Evolutionary conservation across 805 yeast species (phyloP).

Genomic region (Ascoidea tarda): DNA sequence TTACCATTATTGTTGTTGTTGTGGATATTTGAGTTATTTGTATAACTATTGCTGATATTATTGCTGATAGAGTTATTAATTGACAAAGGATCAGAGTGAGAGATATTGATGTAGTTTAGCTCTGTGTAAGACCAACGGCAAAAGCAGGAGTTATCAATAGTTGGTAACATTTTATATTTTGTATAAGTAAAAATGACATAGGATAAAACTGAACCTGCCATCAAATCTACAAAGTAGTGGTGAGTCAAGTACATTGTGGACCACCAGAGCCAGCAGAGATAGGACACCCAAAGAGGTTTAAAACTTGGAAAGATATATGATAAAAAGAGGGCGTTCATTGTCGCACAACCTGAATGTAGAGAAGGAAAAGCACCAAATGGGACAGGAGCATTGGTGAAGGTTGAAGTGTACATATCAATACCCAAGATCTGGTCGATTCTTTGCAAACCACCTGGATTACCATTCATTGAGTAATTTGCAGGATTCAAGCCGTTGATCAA

Average conservation of each 20-base stretch:
- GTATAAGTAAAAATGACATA: neutral
- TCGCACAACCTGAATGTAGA: conserved; percentile 87
- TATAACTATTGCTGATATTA: no score
- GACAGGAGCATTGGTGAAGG: conserved; percentile 74
- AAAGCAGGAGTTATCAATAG: neutral
- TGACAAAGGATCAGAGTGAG: neutral
- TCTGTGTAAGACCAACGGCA: neutral
- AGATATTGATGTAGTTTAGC: no score
- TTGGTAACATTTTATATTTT: neutral
- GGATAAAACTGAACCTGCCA: neutral
- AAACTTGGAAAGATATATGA: conserved; percentile 67
- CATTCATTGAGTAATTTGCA: conserved; percentile 82
- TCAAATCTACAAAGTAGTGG: conserved; percentile 68
- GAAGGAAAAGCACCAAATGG: conserved; percentile 89
- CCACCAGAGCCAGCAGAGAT: conserved; percentile 97
- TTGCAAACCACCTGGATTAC: conserved; percentile 91
- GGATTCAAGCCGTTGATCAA: conserved; percentile 73
- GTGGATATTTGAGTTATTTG: neutral
- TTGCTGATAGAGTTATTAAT: neutral
- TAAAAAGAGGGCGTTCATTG: conserved; percentile 83
- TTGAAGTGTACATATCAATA: conserved; percentile 67
- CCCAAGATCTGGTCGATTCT: conserved; percentile 75
- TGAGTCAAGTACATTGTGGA: conserved; percentile 95
- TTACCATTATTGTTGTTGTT: neutral
- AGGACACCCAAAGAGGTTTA: conserved; percentile 51